These are phyloP conservation scores for Hanseniaspora hatyaiensis DNA, from an alignment of 805 yeast genomes.

Conservation along the genomic window DNA sequence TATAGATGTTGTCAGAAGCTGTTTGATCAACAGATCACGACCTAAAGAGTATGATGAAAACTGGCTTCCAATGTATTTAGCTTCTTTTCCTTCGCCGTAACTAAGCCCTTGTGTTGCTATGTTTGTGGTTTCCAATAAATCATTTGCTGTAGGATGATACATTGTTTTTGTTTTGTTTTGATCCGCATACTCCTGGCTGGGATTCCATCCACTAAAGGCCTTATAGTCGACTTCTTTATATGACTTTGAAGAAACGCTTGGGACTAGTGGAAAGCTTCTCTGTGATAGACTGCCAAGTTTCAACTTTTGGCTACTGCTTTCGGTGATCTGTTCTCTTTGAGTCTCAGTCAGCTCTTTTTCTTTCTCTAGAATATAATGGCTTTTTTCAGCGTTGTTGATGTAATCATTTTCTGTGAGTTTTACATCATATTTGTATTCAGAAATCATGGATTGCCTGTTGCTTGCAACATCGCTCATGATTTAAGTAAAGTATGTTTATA, in stretches of 20 bases:
- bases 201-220: slow-evolving; percentile 11
- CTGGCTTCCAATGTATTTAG: neutral
- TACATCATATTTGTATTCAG: slow-evolving; percentile 11
- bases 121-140: neutral
- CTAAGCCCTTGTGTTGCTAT: slow-evolving; percentile 4
- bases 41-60: slow-evolving; percentile 8
- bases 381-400: slow-evolving; percentile 10
- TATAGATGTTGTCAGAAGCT: neutral
- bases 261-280: slow-evolving; percentile 13
- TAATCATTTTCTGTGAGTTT: slow-evolving; percentile 7
- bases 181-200: neutral
- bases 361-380: slow-evolving; percentile 4
- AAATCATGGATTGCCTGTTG: slow-evolving; percentile 1
- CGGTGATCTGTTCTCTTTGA: neutral
- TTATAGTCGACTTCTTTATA: slow-evolving; percentile 13
- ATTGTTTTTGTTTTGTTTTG: neutral
- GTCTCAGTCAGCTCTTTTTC: neutral
- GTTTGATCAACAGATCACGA: slow-evolving; percentile 10
- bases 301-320: slow-evolving; percentile 3
- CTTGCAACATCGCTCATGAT: slow-evolving; percentile 11
- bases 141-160: slow-evolving; percentile 2
- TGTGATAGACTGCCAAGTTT: slow-evolving; percentile 9
- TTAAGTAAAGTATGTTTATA: too few species aligned
- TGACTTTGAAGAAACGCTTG: slow-evolving; percentile 10
- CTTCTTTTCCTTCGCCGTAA: neutral